Evolutionary conservation across 2,329 filamentous ascomycete genomes (phyloP).

Genomic region (Alternaria rosae): DNA sequence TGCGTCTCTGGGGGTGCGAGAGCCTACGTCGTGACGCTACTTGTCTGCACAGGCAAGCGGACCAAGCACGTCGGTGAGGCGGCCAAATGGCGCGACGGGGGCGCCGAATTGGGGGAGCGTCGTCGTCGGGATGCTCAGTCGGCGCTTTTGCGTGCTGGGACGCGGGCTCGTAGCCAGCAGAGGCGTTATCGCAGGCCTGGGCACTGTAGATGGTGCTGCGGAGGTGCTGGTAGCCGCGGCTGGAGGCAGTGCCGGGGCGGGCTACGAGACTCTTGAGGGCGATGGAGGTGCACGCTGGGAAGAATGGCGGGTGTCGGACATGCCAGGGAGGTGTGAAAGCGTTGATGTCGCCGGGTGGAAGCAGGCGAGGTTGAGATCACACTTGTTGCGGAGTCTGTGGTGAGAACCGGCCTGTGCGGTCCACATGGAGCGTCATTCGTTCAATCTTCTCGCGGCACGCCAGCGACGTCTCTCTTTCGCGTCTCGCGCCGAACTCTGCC

Average conservation of each 20-base stretch:
- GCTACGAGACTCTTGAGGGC: not conserved
- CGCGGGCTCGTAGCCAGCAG: constrained; percentile 21
- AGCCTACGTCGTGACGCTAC: constrained; percentile 40
- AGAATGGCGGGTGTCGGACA: constrained; percentile 27
- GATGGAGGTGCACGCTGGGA: constrained; percentile 24
- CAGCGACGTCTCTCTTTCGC: constrained; percentile 18
- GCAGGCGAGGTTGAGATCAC: constrained; percentile 28
- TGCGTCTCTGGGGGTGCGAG: constrained; percentile 31
- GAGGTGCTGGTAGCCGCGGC: constrained; percentile 33
- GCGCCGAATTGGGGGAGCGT: constrained; percentile 17
- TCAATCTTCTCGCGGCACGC: constrained; percentile 15
- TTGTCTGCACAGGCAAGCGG: constrained; percentile 27
- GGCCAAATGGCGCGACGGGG: constrained; percentile 16
- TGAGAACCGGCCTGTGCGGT: constrained; percentile 23
- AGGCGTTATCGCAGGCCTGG: constrained; percentile 36
- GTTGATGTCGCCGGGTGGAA: constrained; percentile 18
- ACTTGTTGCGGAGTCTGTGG: constrained; percentile 27
- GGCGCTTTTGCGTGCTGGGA: constrained; percentile 19
- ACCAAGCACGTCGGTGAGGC: constrained; percentile 20
- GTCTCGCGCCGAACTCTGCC: constrained; percentile 10
- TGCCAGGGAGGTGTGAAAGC: constrained; percentile 16
- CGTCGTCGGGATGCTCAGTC: constrained; percentile 21
- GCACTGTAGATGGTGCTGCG: constrained; percentile 28
- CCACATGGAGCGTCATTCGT: constrained; percentile 18
- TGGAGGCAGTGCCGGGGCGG: constrained; percentile 23